A percentile compares a stretch with the other conserved stretches of the same genome.
Evolutionary conservation across 495 filamentous ascomycete genomes (phyloP).

Genomic region (Chaetomium fimeti): DNA sequence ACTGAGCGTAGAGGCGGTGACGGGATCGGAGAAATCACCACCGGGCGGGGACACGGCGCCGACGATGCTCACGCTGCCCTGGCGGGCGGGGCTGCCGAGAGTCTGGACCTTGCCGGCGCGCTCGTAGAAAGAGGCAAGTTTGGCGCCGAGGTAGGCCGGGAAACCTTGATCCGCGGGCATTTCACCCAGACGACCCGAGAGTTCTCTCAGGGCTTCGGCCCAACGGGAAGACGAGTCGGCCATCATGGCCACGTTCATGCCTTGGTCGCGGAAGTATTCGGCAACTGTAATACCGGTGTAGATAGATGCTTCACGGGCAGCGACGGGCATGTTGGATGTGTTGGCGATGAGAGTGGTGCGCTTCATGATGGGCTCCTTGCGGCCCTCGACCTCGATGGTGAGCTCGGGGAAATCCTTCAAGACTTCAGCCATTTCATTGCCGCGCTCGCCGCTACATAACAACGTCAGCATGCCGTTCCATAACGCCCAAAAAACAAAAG

Average conservation of each 20-base stretch:
- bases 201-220: constrained; percentile 97
- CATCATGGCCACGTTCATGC: constrained; percentile 99
- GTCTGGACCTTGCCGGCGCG: constrained; percentile 84
- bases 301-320: constrained; percentile 97
- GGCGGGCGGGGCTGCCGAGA: constrained; percentile 82
- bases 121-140: constrained; percentile 98
- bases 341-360: constrained; percentile 97
- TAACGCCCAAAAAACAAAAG: neutral
- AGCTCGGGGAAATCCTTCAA: constrained; percentile 99
- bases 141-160: constrained; percentile 94
- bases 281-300: constrained; percentile 98
- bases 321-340: constrained; percentile 99
- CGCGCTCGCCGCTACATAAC: constrained; percentile 72
- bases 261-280: constrained; percentile 98
- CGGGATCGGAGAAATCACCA: constrained; percentile 98
- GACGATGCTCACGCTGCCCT: constrained; percentile 94
- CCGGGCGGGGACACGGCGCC: constrained; percentile 95
- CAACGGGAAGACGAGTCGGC: constrained; percentile 97
- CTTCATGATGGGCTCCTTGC: constrained; percentile 99
- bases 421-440: constrained; percentile 99
- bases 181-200: constrained; percentile 97
- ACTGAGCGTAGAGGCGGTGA: constrained; percentile 89
- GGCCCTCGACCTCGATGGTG: constrained; percentile 83
- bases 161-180: constrained; percentile 99
- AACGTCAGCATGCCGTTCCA: neutral